A percentile compares a stretch with the other conserved stretches of the same genome.
Conservation (phyloP, 2,329 filamentous ascomycete species). For the Kalmusia sp. region DNA sequence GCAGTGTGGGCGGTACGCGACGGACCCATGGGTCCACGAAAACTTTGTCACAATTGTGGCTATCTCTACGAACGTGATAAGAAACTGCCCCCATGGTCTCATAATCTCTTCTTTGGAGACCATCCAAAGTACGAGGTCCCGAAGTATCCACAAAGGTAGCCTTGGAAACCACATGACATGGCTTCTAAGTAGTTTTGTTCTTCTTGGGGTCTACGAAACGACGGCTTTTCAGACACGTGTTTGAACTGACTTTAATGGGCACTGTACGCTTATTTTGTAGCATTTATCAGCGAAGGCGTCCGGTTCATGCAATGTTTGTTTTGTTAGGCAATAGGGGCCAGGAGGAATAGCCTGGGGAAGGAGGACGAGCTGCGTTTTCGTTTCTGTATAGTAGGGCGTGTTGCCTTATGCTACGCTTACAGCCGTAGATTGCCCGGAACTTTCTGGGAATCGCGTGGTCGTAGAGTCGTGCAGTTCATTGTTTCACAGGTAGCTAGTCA, state of each 20-base stretch:
- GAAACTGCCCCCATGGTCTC: conserved; percentile 78
- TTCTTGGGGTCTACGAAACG: too few relatives aligned
- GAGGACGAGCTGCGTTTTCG: too few relatives aligned
- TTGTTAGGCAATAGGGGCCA: too few relatives aligned
- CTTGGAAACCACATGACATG: conserved; percentile 14
- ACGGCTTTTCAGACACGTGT: conserved; percentile 1
- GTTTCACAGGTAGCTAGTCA: too few relatives aligned
- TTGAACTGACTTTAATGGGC: conserved; percentile 1
- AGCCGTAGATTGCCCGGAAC: too few relatives aligned
- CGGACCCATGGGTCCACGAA: conserved; percentile 82
- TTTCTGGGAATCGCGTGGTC: too few relatives aligned
- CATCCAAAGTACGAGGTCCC: conserved; percentile 37
- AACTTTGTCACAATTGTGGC: conserved; percentile 92
- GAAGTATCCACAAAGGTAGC: conserved; percentile 22
- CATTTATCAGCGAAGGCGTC: conserved; percentile 34
- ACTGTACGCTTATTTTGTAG: conserved; percentile 18
- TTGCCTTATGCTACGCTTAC: too few relatives aligned
- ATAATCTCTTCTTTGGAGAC: conserved; percentile 67
- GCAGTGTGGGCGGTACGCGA: conserved; percentile 95
- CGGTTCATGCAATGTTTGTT: conserved; percentile 7
- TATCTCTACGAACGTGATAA: conserved; percentile 87
- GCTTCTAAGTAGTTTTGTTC: background rate
- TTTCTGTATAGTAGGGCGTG: too few relatives aligned
- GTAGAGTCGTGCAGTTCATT: too few relatives aligned
- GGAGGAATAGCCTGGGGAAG: too few relatives aligned